These are phyloP conservation scores for Calonectria naviculata DNA, from an alignment of 2,329 filamentous ascomycete species.

Conservation along the genomic window DNA sequence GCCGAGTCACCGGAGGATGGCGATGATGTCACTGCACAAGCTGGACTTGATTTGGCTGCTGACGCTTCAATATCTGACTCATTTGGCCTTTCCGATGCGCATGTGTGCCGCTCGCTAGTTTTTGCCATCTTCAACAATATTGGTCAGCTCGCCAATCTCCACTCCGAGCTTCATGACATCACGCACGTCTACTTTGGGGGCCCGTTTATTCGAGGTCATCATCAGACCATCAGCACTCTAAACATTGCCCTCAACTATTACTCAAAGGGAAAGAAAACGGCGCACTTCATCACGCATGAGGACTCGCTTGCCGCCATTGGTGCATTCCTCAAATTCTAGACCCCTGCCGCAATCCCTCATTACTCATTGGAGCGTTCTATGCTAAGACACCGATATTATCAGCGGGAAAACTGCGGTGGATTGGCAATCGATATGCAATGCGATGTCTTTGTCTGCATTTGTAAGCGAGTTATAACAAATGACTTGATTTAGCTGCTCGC, in stretches of 20 bases:
- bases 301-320: conserved; percentile 95
- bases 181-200: conserved; percentile 98
- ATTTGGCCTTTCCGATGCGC: conserved; percentile 73
- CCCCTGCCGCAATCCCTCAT: not conserved
- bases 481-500: not conserved
- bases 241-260: conserved; percentile 98
- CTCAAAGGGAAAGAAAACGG: conserved; percentile 93
- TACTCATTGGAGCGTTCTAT: no score
- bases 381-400: not conserved
- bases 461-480: not conserved
- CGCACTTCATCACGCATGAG: conserved; percentile 95
- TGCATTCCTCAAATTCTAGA: conserved; percentile 79
- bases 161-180: conserved; percentile 92
- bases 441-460: not conserved
- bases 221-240: conserved; percentile 97
- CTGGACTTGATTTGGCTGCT: conserved; percentile 36
- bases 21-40: conserved; percentile 65
- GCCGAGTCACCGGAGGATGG: conserved; percentile 85
- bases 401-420: no score
- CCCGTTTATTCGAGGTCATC: conserved; percentile 94
- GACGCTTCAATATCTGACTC: not conserved
- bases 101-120: conserved; percentile 92
- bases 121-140: conserved; percentile 99
- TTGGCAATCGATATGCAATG: not conserved
- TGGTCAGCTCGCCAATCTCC: conserved; percentile 96